These are phyloP conservation scores for Aureobasidium uvarum DNA, from an alignment of 2,329 filamentous ascomycete genomes.

Conservation along the genomic window DNA sequence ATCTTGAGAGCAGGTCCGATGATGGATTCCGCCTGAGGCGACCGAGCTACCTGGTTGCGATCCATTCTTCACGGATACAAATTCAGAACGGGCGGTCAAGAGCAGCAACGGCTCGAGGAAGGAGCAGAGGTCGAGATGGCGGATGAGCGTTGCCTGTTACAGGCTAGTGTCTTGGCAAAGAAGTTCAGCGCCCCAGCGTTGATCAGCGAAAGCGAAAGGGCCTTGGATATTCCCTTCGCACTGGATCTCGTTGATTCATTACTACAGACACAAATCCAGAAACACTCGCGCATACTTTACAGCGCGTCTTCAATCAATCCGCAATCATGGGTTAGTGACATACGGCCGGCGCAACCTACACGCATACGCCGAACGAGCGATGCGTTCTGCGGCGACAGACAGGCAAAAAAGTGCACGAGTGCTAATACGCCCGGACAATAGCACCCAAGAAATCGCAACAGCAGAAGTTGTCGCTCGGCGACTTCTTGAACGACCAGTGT, in stretches of 20 bases:
- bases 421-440: conserved; percentile 42
- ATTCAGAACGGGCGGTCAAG: neutral
- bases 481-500: conserved; percentile 93
- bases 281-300: conserved; percentile 23
- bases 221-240: conserved; percentile 16
- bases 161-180: conserved; percentile 18
- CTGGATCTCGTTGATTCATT: conserved; percentile 1
- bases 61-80: neutral
- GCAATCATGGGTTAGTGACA: conserved; percentile 56
- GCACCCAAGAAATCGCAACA: conserved; percentile 90
- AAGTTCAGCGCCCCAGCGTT: conserved; percentile 20
- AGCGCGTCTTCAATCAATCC: conserved; percentile 33
- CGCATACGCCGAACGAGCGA: conserved; percentile 3
- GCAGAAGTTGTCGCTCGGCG: conserved; percentile 96
- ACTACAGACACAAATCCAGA: neutral
- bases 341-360: conserved; percentile 20
- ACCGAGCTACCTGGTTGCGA: neutral
- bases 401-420: conserved; percentile 18
- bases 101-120: neutral
- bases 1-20: conserved; percentile 26
- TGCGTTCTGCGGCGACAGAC: conserved; percentile 31
- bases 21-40: conserved; percentile 8
- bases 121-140: neutral
- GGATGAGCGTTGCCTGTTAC: neutral
- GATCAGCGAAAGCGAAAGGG: conserved; percentile 4